Percentiles rank a stretch among this genome's conserved stretches.
Conservation (phyloP, 805 yeast genomes). For the Vanderwaltozyma yarrowii region DNA sequence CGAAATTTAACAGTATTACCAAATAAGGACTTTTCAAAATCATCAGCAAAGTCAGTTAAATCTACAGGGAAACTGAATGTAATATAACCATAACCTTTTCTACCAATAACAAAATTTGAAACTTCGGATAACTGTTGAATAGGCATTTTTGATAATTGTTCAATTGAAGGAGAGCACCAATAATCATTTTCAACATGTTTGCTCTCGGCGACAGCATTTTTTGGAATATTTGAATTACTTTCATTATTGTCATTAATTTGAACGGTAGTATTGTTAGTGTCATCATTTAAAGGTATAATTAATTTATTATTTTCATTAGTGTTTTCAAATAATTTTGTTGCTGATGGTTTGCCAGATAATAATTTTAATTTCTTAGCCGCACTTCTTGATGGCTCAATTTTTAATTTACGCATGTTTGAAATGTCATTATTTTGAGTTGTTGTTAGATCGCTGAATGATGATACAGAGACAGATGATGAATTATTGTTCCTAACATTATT, state of each 20-base stretch:
- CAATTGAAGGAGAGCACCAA: constrained; percentile 63
- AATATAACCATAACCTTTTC: constrained; percentile 58
- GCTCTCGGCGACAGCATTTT: not conserved
- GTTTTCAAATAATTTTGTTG: constrained; percentile 10
- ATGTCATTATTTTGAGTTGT: constrained; percentile 11
- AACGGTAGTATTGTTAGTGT: not conserved
- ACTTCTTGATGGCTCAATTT: constrained; percentile 34
- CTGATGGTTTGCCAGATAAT: constrained; percentile 19
- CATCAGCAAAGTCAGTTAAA: constrained; percentile 39
- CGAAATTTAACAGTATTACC: constrained; percentile 39
- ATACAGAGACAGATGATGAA: constrained; percentile 4
- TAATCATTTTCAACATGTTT: constrained; percentile 32
- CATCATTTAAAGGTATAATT: not conserved
- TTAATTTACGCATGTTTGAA: constrained; percentile 28
- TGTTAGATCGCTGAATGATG: constrained; percentile 5
- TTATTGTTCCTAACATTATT: constrained; percentile 4
- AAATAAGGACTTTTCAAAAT: constrained; percentile 28
- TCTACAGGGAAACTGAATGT: constrained; percentile 63
- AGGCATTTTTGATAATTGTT: constrained; percentile 36
- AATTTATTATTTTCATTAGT: not conserved
- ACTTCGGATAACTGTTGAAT: constrained; percentile 42
- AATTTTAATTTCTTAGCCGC: constrained; percentile 35
- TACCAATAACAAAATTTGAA: constrained; percentile 57
- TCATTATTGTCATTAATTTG: too few species aligned
- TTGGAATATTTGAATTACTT: too few species aligned